These are phyloP conservation scores for Elasticomyces elasticus DNA, from an alignment of 495 filamentous ascomycete species.

Conservation along the genomic window DNA sequence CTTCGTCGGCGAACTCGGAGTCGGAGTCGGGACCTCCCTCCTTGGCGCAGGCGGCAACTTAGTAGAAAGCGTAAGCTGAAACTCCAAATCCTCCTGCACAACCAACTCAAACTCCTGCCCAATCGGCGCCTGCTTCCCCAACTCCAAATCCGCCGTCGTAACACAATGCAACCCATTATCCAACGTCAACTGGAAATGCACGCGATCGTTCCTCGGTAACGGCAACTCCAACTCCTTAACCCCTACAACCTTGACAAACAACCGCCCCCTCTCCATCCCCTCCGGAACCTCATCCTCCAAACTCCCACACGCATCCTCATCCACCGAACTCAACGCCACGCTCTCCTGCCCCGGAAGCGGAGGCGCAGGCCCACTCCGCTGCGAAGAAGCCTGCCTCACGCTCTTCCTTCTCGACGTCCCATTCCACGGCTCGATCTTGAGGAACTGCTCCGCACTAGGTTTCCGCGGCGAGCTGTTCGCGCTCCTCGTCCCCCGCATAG, in stretches of 20 bases:
- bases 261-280: slow-evolving; percentile 75
- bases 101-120: slow-evolving; percentile 98
- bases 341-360: slow-evolving; percentile 84
- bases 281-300: slow-evolving; percentile 52
- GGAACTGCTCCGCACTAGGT: slow-evolving; percentile 59
- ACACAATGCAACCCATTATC: slow-evolving; percentile 98
- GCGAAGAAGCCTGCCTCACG: slow-evolving; percentile 49
- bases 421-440: slow-evolving; percentile 97
- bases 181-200: slow-evolving; percentile 85
- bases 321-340: slow-evolving; percentile 43
- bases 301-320: slow-evolving; percentile 41
- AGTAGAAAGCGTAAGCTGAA: slow-evolving; percentile 90
- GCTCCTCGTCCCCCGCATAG: slow-evolving; percentile 49
- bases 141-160: slow-evolving; percentile 87
- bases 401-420: slow-evolving; percentile 59
- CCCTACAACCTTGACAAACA: slow-evolving; percentile 95
- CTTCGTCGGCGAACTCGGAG: slow-evolving; percentile 33
- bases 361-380: slow-evolving; percentile 51
- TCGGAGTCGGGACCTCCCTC: slow-evolving; percentile 24
- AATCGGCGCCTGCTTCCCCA: slow-evolving; percentile 87
- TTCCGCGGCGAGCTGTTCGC: slow-evolving; percentile 62
- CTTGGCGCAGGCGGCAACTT: slow-evolving; percentile 74
- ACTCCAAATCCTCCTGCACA: slow-evolving; percentile 91
- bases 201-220: slow-evolving; percentile 76
- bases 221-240: slow-evolving; percentile 92